A percentile compares a stretch with the other conserved stretches of the same genome.
These are phyloP conservation scores for Trypethelium eluteriae DNA, from an alignment of 495 filamentous ascomycete genomes.

Conservation along the genomic window DNA sequence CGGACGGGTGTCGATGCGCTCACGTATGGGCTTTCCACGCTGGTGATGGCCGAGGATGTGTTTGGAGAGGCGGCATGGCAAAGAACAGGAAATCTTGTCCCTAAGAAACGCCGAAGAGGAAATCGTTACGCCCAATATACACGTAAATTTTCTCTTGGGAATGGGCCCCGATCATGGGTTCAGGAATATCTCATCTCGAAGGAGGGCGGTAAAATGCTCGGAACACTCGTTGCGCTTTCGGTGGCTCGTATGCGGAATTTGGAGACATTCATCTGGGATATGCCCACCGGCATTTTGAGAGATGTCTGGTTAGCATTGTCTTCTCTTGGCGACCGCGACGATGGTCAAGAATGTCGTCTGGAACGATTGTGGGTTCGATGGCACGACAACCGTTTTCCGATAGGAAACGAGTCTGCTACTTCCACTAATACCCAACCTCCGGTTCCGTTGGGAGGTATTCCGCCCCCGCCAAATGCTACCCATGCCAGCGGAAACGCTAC, in stretches of 20 bases:
- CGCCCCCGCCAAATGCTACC: conserved; percentile 24
- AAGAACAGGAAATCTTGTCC: conserved; percentile 25
- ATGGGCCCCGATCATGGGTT: conserved; percentile 76
- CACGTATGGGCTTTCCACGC: conserved; percentile 79
- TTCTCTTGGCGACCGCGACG: conserved; percentile 57
- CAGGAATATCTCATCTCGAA: conserved; percentile 81
- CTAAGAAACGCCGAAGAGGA: conserved; percentile 44
- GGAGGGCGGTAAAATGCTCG: conserved; percentile 88
- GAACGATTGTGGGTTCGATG: conserved; percentile 81
- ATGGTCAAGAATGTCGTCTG: conserved; percentile 58
- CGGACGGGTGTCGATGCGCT: conserved; percentile 79
- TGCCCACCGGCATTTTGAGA: conserved; percentile 83
- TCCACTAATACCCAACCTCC: conserved; percentile 27
- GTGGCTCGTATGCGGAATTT: conserved; percentile 80
- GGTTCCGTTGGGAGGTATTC: conserved; percentile 30
- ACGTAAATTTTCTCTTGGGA: conserved; percentile 82
- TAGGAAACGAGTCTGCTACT: conserved; percentile 31
- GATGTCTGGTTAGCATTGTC: conserved; percentile 82
- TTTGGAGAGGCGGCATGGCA: conserved; percentile 46
- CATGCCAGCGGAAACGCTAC: conserved; percentile 18
- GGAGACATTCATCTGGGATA: conserved; percentile 91
- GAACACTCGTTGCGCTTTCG: conserved; percentile 79
- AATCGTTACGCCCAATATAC: conserved; percentile 83
- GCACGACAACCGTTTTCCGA: conserved; percentile 59
- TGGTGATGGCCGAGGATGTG: conserved; percentile 71